Conservation (phyloP, 805 yeast species). For the Diddensiella transvaalensis region DNA sequence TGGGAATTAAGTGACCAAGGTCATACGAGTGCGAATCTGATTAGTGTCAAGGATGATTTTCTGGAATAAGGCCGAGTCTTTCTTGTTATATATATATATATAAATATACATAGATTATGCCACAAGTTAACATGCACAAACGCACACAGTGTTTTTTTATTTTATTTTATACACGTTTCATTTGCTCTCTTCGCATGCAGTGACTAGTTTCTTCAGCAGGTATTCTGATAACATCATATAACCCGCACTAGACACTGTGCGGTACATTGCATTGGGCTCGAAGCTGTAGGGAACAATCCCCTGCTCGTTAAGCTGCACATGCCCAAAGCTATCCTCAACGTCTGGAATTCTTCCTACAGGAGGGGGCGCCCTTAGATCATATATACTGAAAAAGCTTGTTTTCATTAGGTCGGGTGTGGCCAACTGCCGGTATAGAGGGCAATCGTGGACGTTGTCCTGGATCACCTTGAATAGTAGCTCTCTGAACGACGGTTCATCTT, state of each 20-base stretch:
- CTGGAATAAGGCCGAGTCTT: constrained; percentile 29
- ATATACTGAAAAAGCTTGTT: constrained; percentile 52
- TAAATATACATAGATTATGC: neutral
- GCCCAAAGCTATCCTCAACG: constrained; percentile 67
- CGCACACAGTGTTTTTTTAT: neutral
- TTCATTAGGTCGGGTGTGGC: constrained; percentile 37
- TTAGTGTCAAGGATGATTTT: constrained; percentile 47
- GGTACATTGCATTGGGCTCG: constrained; percentile 57
- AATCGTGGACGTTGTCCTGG: constrained; percentile 26
- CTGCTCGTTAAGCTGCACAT: constrained; percentile 50
- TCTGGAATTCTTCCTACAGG: constrained; percentile 64
- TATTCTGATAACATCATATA: constrained; percentile 50
- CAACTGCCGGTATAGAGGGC: constrained; percentile 27
- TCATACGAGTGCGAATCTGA: constrained; percentile 35
- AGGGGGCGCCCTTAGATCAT: constrained; percentile 65
- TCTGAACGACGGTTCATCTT: constrained; percentile 25
- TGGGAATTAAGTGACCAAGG: constrained; percentile 33
- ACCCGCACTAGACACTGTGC: constrained; percentile 49
- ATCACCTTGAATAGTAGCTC: constrained; percentile 23
- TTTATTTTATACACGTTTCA: neutral
- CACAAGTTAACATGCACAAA: neutral
- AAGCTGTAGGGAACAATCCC: constrained; percentile 51
- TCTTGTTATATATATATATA: neutral
- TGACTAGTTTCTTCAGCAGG: constrained; percentile 41
- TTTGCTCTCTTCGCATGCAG: constrained; percentile 27